phyloP scores from a whole-genome alignment of 116 monocot genomes.

The Papilionanthe hybrid region DNA sequence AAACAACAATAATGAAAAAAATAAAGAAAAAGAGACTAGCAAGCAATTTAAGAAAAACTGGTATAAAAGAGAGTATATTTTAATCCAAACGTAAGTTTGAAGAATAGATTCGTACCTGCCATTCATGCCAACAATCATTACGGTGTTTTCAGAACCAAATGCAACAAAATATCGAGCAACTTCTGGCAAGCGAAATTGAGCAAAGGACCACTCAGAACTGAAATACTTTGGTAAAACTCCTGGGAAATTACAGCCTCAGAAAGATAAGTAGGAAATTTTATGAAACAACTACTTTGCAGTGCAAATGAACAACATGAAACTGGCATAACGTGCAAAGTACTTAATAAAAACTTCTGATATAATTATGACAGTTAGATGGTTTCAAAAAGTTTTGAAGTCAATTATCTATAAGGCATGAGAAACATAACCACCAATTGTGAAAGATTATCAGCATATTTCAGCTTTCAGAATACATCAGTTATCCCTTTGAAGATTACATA shows the following conservation, averaged over 20 bases:
- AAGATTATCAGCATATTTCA: not conserved
- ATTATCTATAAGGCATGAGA: not conserved
- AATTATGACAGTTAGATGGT: not conserved
- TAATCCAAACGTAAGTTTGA: too few relatives aligned
- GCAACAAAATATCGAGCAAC: conserved; percentile 57
- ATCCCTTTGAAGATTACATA: not conserved
- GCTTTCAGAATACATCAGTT: not conserved
- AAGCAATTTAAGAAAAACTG: not conserved
- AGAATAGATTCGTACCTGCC: conserved; percentile 50
- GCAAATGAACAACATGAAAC: not conserved
- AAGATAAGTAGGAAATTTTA: not conserved
- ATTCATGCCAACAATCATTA: conserved; percentile 76
- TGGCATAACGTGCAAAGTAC: not conserved
- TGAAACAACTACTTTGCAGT: not conserved
- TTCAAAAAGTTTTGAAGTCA: not conserved
- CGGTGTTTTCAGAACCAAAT: conserved; percentile 69
- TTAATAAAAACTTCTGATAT: not conserved
- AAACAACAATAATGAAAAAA: not conserved
- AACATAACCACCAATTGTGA: not conserved
- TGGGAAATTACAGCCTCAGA: conserved; percentile 18
- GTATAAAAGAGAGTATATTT: not conserved
- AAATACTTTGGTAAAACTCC: conserved; percentile 90
- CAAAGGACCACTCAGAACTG: conserved; percentile 98
- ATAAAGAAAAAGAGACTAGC: not conserved
- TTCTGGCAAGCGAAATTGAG: conserved; percentile 81